Conservation (phyloP, 495 filamentous ascomycete genomes). For the Annulohypoxylon bovei region DNA sequence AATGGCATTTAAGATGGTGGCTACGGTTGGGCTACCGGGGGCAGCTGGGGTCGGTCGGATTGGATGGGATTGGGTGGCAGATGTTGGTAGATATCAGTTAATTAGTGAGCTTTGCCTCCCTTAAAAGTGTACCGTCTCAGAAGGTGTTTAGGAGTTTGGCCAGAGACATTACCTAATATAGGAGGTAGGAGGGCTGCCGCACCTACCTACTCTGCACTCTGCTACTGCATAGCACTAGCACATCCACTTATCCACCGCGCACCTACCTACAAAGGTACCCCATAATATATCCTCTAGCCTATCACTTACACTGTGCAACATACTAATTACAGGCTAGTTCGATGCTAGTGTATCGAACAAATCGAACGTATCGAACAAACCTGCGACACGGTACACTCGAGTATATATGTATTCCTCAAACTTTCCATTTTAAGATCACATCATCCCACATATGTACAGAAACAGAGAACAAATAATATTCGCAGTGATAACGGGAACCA, state of each 20-base stretch:
- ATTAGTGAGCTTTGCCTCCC: slow-evolving; percentile 29
- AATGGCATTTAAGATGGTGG: slow-evolving; percentile 18
- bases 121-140: slow-evolving; percentile 33
- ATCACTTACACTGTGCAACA: slow-evolving; percentile 20
- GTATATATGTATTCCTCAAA: not conserved
- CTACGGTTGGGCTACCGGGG: slow-evolving; percentile 8
- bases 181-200: not conserved
- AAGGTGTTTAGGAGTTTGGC: slow-evolving; percentile 33
- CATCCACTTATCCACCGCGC: not conserved
- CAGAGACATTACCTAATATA: slow-evolving; percentile 9
- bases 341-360: not conserved
- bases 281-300: slow-evolving; percentile 1
- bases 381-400: not conserved
- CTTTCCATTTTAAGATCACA: not conserved
- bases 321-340: slow-evolving; percentile 1
- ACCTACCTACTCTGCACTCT: not conserved
- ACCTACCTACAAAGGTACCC: not conserved
- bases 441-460: not conserved
- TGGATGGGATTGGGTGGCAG: slow-evolving; percentile 9
- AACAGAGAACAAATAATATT: not conserved
- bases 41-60: not conserved
- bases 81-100: slow-evolving; percentile 22
- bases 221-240: not conserved
- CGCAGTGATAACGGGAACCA: slow-evolving; percentile 8
- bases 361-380: slow-evolving; percentile 5